Conservation (phyloP, 176 grass and related monocot genomes). For the Paspalum vaginatum region DNA sequence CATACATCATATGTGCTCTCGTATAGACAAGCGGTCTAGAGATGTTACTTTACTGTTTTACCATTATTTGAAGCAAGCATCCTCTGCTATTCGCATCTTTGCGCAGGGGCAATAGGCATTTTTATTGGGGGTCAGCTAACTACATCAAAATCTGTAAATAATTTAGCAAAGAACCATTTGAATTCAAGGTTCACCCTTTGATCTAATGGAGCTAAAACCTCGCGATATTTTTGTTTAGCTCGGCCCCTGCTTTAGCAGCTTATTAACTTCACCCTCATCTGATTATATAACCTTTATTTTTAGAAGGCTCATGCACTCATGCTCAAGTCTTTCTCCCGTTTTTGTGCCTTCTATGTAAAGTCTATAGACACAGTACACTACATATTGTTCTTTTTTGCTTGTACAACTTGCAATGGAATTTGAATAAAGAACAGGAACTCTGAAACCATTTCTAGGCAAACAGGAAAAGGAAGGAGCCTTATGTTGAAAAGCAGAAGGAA, state of each 20-base stretch:
- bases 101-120: no score
- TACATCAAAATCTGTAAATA: no score
- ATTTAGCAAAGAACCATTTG: no score
- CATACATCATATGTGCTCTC: not conserved
- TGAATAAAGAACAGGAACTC: constrained; percentile 16
- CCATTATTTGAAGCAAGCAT: no score
- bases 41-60: constrained; percentile 16
- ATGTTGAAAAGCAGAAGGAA: constrained; percentile 86
- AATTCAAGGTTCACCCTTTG: no score
- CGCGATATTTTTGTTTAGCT: no score
- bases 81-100: no score
- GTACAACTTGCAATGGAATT: constrained; percentile 21
- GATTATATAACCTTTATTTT: constrained; percentile 8
- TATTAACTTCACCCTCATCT: not conserved
- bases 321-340: not conserved
- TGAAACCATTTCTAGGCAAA: constrained; percentile 60
- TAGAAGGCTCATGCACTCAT: not conserved
- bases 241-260: no score
- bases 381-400: not conserved
- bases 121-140: no score
- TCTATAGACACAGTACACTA: not conserved
- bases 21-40: not conserved
- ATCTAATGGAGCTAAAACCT: no score
- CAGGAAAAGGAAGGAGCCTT: constrained; percentile 83
- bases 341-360: not conserved